Conservation (phyloP, 768 basidiomycete genomes). For the Cubamyces lactineus region DNA sequence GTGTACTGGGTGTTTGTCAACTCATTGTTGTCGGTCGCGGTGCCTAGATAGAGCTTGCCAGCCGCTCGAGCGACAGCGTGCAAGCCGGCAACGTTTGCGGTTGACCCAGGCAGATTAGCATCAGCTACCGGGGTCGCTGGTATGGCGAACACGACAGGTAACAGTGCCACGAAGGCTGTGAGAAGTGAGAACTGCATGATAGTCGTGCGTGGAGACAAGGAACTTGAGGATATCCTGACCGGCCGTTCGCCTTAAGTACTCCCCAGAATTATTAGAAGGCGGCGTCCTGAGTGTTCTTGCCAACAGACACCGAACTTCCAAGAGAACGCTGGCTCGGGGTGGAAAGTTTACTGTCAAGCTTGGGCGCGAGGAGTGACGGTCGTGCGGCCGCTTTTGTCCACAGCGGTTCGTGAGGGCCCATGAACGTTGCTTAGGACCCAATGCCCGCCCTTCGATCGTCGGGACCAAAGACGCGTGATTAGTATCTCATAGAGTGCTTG, state of each 20-base stretch:
- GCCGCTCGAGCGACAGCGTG: slow-evolving; percentile 42
- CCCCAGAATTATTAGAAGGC: neutral
- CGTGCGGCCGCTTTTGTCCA: neutral
- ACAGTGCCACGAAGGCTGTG: slow-evolving; percentile 5
- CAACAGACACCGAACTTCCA: neutral
- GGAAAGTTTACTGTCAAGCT: neutral
- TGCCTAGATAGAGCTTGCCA: slow-evolving; percentile 50
- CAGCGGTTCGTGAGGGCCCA: neutral
- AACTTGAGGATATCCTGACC: no score
- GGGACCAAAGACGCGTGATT: slow-evolving; percentile 11
- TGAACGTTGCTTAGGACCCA: neutral
- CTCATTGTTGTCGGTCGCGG: slow-evolving; percentile 51
- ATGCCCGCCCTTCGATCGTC: slow-evolving; percentile 1
- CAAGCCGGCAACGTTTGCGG: slow-evolving; percentile 28
- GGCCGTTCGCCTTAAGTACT: neutral
- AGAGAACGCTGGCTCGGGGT: neutral
- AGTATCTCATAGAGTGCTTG: neutral
- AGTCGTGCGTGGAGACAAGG: neutral
- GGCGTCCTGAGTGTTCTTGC: neutral
- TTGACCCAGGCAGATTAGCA: slow-evolving; percentile 17
- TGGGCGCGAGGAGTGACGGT: neutral
- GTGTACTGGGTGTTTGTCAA: slow-evolving; percentile 42
- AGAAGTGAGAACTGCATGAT: slow-evolving; percentile 10
- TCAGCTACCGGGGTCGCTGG: slow-evolving; percentile 14
- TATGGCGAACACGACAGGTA: neutral